These are phyloP conservation scores for Syzygium jambos DNA, from an alignment of 345 rosid species.

Conservation along the genomic window DNA sequence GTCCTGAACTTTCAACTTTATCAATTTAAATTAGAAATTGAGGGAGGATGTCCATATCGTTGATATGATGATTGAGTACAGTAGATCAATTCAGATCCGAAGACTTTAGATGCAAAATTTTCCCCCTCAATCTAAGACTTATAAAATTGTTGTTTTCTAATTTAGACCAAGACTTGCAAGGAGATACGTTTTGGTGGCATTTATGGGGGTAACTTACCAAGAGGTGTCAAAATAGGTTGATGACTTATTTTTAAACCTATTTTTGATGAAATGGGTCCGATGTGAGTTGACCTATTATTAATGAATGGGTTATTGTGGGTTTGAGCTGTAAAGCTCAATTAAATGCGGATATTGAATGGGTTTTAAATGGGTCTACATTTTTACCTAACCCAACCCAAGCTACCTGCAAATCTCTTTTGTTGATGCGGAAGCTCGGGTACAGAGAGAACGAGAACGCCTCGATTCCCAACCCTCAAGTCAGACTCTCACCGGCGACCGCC, in stretches of 20 bases:
- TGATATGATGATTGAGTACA: neutral
- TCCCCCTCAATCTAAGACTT: neutral
- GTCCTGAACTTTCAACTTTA: neutral
- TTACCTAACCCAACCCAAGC: too few species aligned
- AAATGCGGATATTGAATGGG: too few species aligned
- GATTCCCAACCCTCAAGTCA: constrained; percentile 21
- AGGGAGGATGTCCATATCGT: neutral
- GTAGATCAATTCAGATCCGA: neutral
- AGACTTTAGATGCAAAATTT: neutral
- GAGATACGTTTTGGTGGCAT: neutral
- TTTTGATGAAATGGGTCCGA: neutral
- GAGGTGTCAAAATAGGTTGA: too few species aligned
- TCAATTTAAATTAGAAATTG: neutral
- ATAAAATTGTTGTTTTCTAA: neutral
- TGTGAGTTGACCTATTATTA: too few species aligned
- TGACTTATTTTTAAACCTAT: too few species aligned
- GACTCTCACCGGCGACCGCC: constrained; percentile 31
- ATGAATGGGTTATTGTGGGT: too few species aligned
- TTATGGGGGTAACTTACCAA: neutral
- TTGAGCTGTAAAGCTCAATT: too few species aligned
- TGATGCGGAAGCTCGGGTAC: neutral
- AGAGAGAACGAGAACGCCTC: neutral
- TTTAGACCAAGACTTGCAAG: neutral
- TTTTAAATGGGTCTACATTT: too few species aligned
- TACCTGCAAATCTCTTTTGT: too few species aligned